Percentiles rank a stretch among this genome's conserved stretches.
These are phyloP conservation scores for Metarhizium rileyi DNA, from an alignment of 2,329 filamentous ascomycete species.

Conservation along the genomic window DNA sequence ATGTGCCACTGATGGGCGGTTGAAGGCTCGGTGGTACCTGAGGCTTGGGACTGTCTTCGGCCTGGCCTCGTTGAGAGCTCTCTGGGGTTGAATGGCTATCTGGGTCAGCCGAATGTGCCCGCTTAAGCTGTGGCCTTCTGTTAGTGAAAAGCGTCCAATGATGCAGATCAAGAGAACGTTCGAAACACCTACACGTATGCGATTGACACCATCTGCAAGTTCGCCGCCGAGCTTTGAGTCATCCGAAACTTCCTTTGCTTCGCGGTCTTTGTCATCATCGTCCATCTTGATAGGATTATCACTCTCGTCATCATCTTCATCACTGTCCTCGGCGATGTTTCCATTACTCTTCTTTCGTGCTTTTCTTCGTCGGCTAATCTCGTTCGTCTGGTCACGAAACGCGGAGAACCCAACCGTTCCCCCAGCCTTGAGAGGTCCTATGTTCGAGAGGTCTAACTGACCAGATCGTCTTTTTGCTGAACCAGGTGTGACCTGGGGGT, in stretches of 20 bases:
- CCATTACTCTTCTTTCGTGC: slow-evolving; percentile 54
- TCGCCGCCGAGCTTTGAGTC: slow-evolving; percentile 65
- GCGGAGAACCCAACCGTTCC: slow-evolving; percentile 84
- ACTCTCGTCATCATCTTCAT: slow-evolving; percentile 59
- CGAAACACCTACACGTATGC: slow-evolving; percentile 57
- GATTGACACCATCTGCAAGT: slow-evolving; percentile 69
- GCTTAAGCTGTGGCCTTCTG: slow-evolving; percentile 53
- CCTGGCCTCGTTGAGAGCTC: slow-evolving; percentile 27
- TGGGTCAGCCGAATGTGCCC: slow-evolving; percentile 66
- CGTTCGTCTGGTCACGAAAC: slow-evolving; percentile 63
- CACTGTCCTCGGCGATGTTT: slow-evolving; percentile 62
- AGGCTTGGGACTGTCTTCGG: slow-evolving; percentile 32
- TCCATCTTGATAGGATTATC: slow-evolving; percentile 55
- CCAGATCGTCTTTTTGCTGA: slow-evolving; percentile 69
- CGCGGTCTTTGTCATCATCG: slow-evolving; percentile 53
- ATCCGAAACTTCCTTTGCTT: slow-evolving; percentile 54
- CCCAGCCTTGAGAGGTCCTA: slow-evolving; percentile 75
- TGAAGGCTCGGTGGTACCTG: slow-evolving; percentile 7
- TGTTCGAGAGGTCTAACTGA: slow-evolving; percentile 73
- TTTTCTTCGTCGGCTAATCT: slow-evolving; percentile 45
- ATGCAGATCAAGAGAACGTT: not conserved
- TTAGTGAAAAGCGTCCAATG: slow-evolving; percentile 8
- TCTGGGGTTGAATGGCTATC: slow-evolving; percentile 32
- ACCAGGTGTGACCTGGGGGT: slow-evolving; percentile 48
- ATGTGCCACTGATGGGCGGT: slow-evolving; percentile 18